Percentiles rank a stretch among this genome's conserved stretches.
Conservation (phyloP, 495 filamentous ascomycete genomes). For the Penicillium turbatum region DNA sequence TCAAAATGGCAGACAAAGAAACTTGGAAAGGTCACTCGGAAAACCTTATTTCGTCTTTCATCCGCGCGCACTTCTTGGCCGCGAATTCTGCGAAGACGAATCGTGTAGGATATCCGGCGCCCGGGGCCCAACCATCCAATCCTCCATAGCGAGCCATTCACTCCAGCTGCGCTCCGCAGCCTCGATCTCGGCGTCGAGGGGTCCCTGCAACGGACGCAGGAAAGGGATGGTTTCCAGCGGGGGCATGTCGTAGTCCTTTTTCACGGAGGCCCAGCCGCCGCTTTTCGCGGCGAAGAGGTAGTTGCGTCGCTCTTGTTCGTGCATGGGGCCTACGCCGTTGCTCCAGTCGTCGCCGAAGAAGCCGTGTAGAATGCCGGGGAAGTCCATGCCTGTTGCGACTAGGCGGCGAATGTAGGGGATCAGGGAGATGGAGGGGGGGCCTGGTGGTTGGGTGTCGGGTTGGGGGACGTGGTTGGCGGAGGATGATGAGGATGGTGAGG, state of each 20-base stretch:
- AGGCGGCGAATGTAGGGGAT: conserved; percentile 87
- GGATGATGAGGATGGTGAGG: conserved; percentile 30
- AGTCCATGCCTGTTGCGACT: conserved; percentile 87
- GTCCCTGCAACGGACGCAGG: conserved; percentile 69
- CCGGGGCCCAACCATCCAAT: conserved; percentile 83
- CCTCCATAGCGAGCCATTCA: conserved; percentile 88
- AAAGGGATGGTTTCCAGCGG: conserved; percentile 82
- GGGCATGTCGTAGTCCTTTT: conserved; percentile 82
- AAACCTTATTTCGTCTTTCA: conserved; percentile 7
- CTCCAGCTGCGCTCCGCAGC: conserved; percentile 78
- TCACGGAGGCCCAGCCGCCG: conserved; percentile 80
- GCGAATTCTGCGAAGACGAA: conserved; percentile 40
- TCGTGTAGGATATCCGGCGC: conserved; percentile 47
- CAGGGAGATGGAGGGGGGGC: conserved; percentile 60
- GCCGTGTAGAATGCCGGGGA: conserved; percentile 76
- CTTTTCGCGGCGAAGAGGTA: conserved; percentile 94
- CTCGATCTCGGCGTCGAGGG: conserved; percentile 75
- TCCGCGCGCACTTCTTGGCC: conserved; percentile 33
- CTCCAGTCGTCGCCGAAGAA: conserved; percentile 95
- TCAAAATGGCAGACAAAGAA: too few relatives aligned
- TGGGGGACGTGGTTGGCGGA: conserved; percentile 23
- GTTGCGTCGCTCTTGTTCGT: conserved; percentile 88
- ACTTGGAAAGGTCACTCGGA: too few relatives aligned
- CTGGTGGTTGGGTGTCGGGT: conserved; percentile 17
- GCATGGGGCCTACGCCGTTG: conserved; percentile 70